Percentiles rank a stretch among this genome's conserved stretches.
Evolutionary conservation across 257 asterid genomes (phyloP).

Genomic region (Paraleonurus japonicus): DNA sequence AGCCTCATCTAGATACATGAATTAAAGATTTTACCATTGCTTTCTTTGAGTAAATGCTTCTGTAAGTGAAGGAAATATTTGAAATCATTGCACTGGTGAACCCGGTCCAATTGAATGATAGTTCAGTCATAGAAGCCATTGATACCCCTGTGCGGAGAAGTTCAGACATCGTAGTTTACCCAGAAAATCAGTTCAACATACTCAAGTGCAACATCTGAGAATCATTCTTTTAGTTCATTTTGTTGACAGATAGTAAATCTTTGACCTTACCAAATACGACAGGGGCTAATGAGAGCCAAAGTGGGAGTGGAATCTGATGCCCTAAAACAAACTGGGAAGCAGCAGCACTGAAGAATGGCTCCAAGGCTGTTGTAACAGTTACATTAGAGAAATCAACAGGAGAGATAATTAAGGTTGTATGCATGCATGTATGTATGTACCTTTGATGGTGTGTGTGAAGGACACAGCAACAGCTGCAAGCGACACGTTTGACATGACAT

Average conservation of each 20-base stretch:
- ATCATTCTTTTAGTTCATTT: neutral
- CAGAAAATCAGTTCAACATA: neutral
- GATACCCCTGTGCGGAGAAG: constrained; percentile 48
- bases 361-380: constrained; percentile 38
- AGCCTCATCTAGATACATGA: constrained; percentile 1
- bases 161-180: neutral
- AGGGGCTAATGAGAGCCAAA: constrained; percentile 60
- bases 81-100: constrained; percentile 69
- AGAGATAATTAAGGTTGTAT: neutral
- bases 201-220: too few species aligned
- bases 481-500: constrained; percentile 65
- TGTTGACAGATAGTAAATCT: neutral
- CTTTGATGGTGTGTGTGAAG: constrained; percentile 65
- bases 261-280: constrained; percentile 47
- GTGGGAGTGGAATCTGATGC: constrained; percentile 51
- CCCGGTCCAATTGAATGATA: constrained; percentile 63
- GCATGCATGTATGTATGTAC: constrained; percentile 21
- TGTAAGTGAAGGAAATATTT: constrained; percentile 58
- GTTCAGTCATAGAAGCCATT: constrained; percentile 62
- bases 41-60: constrained; percentile 68
- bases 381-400: neutral
- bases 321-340: constrained; percentile 63
- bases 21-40: constrained; percentile 45
- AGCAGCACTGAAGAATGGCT: constrained; percentile 64
- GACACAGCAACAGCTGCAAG: constrained; percentile 72